Percentiles rank a stretch among this genome's conserved stretches.
Conservation (phyloP, 2,329 filamentous ascomycete genomes). For the Paramyrothecium roridum region DNA sequence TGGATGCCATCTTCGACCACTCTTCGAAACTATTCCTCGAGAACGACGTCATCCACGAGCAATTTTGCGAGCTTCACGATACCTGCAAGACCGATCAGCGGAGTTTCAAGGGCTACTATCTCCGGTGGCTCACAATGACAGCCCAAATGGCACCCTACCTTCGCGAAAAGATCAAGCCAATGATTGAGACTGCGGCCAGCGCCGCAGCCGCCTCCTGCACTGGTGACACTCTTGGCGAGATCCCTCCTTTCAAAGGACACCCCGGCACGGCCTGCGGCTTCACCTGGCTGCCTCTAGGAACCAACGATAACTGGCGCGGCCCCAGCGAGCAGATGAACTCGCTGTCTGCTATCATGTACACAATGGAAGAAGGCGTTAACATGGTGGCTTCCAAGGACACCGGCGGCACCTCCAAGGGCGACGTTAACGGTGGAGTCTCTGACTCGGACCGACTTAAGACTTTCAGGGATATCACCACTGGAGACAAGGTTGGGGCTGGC, state of each 20-base stretch:
- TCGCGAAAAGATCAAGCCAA: slow-evolving; percentile 42
- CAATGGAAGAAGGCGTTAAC: slow-evolving; percentile 27
- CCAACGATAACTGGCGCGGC: slow-evolving; percentile 58
- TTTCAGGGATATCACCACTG: slow-evolving; percentile 36
- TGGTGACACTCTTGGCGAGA: slow-evolving; percentile 29
- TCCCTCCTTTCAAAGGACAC: slow-evolving; percentile 42
- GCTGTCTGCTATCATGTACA: slow-evolving; percentile 60
- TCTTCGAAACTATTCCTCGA: slow-evolving; percentile 52
- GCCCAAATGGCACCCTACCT: slow-evolving; percentile 53
- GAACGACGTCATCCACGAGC: slow-evolving; percentile 57
- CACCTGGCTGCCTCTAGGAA: slow-evolving; percentile 50
- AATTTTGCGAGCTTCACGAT: slow-evolving; percentile 58
- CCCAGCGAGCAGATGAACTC: slow-evolving; percentile 71
- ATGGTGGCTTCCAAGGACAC: too few relatives aligned
- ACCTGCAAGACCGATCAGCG: slow-evolving; percentile 69
- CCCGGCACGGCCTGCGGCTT: slow-evolving; percentile 64
- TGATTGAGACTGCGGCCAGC: slow-evolving; percentile 45
- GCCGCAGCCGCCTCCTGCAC: slow-evolving; percentile 51
- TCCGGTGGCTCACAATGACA: slow-evolving; percentile 61
- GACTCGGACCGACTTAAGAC: slow-evolving; percentile 19
- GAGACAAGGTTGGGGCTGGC: slow-evolving; percentile 53
- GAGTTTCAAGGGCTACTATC: slow-evolving; percentile 73
- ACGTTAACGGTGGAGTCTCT: slow-evolving; percentile 57
- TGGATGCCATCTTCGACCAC: slow-evolving; percentile 54
- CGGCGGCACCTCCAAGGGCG: slow-evolving; percentile 39